These are phyloP conservation scores for Rhodomyrtus tomentosa DNA, from an alignment of 345 rosid genomes.

Conservation along the genomic window DNA sequence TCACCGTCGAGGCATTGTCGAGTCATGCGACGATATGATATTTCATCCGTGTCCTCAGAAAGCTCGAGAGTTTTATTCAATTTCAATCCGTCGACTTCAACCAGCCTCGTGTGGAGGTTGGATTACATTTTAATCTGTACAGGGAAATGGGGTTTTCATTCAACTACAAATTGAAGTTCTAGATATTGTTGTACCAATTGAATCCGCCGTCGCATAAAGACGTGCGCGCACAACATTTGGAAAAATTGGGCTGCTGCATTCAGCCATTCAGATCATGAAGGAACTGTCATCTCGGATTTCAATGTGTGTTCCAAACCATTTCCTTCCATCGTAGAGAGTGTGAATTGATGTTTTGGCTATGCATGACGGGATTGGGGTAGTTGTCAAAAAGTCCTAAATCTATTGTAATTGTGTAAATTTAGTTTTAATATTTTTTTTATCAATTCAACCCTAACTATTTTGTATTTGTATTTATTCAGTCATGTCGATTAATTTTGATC, in stretches of 20 bases:
- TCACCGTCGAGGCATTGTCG: neutral
- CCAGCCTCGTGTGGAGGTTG: neutral
- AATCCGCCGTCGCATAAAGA: neutral
- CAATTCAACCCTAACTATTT: no score
- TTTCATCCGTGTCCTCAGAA: neutral
- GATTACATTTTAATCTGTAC: neutral
- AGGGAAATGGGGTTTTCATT: neutral
- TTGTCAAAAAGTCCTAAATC: no score
- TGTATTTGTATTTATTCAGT: no score
- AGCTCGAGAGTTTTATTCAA: neutral
- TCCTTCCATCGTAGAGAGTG: neutral
- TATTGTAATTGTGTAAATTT: no score
- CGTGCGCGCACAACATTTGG: neutral
- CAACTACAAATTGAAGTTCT: neutral
- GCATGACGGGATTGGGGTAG: no score
- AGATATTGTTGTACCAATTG: no score
- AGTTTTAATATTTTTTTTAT: no score
- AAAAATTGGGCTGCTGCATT: neutral
- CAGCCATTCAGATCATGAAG: neutral
- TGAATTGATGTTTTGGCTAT: neutral
- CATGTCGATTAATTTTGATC: no score
- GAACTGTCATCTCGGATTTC: neutral
- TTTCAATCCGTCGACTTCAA: neutral
- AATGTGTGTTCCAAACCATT: neutral
- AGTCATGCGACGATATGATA: neutral